Percentiles rank a stretch among this genome's conserved stretches.
phyloP scores from a whole-genome alignment of 169 alveolate genomes.

The Plasmodium gonderi region DNA sequence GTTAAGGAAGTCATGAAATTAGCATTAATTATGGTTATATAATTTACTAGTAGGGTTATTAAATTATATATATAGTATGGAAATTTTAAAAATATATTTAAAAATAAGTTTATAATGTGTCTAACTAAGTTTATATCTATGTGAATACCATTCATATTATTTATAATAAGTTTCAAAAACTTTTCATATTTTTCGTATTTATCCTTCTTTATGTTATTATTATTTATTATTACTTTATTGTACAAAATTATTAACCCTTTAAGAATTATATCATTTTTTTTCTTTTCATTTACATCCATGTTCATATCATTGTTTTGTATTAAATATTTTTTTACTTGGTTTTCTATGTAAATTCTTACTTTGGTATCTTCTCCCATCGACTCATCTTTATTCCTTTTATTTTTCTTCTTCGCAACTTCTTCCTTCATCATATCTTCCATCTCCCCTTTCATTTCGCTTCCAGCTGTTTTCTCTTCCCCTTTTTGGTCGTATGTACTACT shows the following conservation, averaged over 20 bases:
- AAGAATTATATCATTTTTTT: conserved; percentile 55
- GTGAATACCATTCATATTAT: conserved; percentile 69
- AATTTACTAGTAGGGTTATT: conserved; percentile 70
- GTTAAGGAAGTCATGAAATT: conserved; percentile 75
- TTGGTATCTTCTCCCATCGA: not conserved
- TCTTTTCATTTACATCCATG: conserved; percentile 68
- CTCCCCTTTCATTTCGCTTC: not conserved
- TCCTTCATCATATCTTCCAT: not conserved
- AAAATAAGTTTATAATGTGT: conserved; percentile 43
- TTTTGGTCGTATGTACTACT: not conserved
- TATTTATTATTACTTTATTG: conserved; percentile 28
- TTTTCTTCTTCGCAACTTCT: not conserved
- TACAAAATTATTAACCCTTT: conserved; percentile 46
- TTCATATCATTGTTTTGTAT: conserved; percentile 30
- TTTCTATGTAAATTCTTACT: conserved; percentile 20
- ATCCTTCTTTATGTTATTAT: conserved; percentile 27
- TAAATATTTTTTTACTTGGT: conserved; percentile 23
- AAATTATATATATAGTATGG: conserved; percentile 61
- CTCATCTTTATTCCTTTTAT: not conserved
- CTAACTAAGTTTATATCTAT: conserved; percentile 60
- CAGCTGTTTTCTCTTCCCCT: not conserved
- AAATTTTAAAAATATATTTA: conserved; percentile 31
- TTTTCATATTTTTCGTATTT: conserved; percentile 68
- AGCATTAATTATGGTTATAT: conserved; percentile 68
- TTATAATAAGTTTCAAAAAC: conserved; percentile 28